phyloP scores from a whole-genome alignment of 495 filamentous ascomycete genomes.

The Mytilinidion resinicola region DNA sequence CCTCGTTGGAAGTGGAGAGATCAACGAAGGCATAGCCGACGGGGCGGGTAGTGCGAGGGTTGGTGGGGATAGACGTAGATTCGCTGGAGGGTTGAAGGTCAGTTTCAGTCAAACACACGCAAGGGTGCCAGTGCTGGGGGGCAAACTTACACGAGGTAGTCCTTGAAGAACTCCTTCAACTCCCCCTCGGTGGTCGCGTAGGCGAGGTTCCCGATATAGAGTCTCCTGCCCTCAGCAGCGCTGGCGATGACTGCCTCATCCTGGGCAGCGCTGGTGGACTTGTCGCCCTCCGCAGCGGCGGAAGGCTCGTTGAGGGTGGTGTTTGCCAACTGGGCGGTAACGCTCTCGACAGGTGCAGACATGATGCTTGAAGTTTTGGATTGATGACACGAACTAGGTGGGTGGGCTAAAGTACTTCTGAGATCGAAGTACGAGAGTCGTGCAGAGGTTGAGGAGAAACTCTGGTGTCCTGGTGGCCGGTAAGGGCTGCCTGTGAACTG shows the following conservation, averaged over 20 bases:
- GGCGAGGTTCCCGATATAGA: conserved; percentile 99
- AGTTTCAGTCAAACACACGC: conserved; percentile 14
- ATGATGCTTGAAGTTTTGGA: conserved; percentile 34
- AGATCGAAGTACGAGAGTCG: conserved; percentile 21
- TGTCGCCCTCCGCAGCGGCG: conserved; percentile 33
- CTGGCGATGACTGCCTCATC: conserved; percentile 90
- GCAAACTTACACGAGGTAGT: conserved; percentile 87
- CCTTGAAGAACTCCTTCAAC: conserved; percentile 98
- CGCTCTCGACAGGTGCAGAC: conserved; percentile 59
- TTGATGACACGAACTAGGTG: conserved; percentile 35
- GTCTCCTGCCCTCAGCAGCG: conserved; percentile 94
- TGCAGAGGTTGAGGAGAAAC: conserved; percentile 36
- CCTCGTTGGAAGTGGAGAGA: conserved; percentile 86
- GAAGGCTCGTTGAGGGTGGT: conserved; percentile 53
- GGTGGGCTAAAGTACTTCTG: conserved; percentile 19
- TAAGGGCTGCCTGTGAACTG: conserved; percentile 32
- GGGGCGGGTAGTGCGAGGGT: conserved; percentile 94
- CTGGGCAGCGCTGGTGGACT: conserved; percentile 51
- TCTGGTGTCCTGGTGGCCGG: conserved; percentile 32
- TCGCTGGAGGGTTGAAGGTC: conserved; percentile 55
- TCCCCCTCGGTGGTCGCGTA: conserved; percentile 99
- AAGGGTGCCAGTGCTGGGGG: not conserved
- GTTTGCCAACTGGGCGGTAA: conserved; percentile 77
- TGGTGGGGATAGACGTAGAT: conserved; percentile 96
- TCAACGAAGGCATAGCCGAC: conserved; percentile 99